phyloP scores from a whole-genome alignment of 2,329 filamentous ascomycete species.

The Phialophora chinensis region DNA sequence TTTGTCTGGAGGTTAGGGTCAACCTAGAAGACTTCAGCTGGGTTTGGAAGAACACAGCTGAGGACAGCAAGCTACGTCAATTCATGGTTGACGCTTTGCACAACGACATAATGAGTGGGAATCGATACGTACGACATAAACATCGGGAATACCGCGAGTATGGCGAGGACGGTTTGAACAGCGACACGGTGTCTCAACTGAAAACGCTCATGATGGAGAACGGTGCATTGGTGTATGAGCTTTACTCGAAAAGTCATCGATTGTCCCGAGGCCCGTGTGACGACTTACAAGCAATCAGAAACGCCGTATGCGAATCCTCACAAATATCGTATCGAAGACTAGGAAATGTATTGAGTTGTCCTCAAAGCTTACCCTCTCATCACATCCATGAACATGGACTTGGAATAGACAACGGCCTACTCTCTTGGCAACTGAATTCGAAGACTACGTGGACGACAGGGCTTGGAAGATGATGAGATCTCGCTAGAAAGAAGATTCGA shows the following conservation, averaged over 20 bases:
- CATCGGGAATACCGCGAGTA: not conserved
- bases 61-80: not conserved
- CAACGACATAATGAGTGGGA: not conserved
- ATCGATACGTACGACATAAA: not conserved
- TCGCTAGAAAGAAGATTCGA: not conserved
- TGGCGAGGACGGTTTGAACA: not conserved
- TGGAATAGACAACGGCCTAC: not conserved
- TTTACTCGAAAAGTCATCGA: not conserved
- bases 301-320: no score
- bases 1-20: not conserved
- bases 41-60: not conserved
- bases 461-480: not conserved
- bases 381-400: not conserved
- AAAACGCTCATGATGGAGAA: not conserved
- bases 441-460: not conserved
- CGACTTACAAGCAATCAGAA: not conserved
- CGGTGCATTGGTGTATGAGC: not conserved
- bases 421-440: not conserved
- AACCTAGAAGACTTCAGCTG: not conserved
- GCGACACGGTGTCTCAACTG: not conserved
- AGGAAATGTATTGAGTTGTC: not conserved
- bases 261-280: not conserved
- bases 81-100: slow-evolving; percentile 1
- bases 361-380: not conserved
- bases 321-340: not conserved